A percentile compares a stretch with the other conserved stretches of the same genome.
Conservation (phyloP, 108 stramenopile genomes). For the Cyclotella cryptica region DNA sequence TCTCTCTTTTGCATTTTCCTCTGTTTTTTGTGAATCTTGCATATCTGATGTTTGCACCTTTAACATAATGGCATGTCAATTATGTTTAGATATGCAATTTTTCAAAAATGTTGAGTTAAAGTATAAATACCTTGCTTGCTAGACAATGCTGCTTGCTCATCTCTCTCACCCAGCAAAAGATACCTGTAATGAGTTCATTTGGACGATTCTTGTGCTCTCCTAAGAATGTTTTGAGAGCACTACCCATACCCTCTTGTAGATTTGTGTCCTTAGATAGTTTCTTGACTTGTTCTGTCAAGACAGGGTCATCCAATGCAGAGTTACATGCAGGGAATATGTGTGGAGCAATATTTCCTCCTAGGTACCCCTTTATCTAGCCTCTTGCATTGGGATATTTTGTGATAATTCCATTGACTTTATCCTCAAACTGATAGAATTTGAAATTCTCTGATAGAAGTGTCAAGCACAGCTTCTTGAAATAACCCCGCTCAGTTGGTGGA, state of each 20-base stretch:
- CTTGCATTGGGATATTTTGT: not conserved
- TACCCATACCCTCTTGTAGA: not conserved
- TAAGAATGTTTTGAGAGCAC: not conserved
- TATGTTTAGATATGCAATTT: not conserved
- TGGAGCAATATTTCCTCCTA: not conserved
- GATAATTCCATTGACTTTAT: not conserved
- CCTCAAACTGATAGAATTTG: not conserved
- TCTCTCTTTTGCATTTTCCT: not conserved
- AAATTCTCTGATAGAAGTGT: not conserved
- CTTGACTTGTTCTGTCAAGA: not conserved
- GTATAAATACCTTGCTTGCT: not conserved
- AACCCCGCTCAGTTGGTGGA: not conserved
- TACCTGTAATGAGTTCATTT: not conserved
- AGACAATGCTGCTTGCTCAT: not conserved
- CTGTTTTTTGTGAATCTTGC: not conserved
- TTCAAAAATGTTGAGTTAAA: not conserved
- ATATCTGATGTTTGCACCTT: not conserved
- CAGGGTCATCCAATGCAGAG: not conserved
- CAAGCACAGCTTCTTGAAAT: not conserved
- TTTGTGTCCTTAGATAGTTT: slow-evolving; percentile 2
- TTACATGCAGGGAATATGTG: slow-evolving; percentile 1
- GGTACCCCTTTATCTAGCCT: not conserved
- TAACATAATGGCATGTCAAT: not conserved
- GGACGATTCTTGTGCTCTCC: not conserved
- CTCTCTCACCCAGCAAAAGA: not conserved